Evolutionary conservation across 2,329 filamentous ascomycete genomes (phyloP).

Genomic region (Calonectria ilicicola): DNA sequence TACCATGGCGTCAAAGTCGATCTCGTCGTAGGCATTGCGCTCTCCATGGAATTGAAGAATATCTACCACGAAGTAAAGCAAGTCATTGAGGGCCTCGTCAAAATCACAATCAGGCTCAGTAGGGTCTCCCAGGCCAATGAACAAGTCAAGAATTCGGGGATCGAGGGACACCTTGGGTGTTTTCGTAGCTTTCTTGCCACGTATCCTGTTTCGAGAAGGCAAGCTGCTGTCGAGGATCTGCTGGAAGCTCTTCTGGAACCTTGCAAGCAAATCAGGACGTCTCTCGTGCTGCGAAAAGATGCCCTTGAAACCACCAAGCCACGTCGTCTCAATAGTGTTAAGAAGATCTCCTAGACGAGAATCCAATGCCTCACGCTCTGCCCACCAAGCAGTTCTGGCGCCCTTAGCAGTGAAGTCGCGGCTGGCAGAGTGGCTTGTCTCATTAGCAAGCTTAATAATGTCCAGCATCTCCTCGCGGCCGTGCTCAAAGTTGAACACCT

Average conservation of each 20-base stretch:
- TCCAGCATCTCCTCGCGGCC: constrained; percentile 84
- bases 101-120: constrained; percentile 76
- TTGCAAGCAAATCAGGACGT: constrained; percentile 73
- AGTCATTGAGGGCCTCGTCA: constrained; percentile 89
- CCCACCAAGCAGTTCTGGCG: constrained; percentile 90
- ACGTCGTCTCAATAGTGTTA: constrained; percentile 88
- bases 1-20: constrained; percentile 93
- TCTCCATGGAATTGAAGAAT: constrained; percentile 97
- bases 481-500: constrained; percentile 85
- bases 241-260: constrained; percentile 83
- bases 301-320: constrained; percentile 94
- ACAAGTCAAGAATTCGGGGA: constrained; percentile 81
- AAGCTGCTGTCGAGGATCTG: constrained; percentile 85
- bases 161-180: constrained; percentile 62
- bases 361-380: constrained; percentile 84
- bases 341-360: constrained; percentile 81
- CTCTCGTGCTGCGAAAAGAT: constrained; percentile 84
- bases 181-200: constrained; percentile 64
- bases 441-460: constrained; percentile 85
- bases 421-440: constrained; percentile 77
- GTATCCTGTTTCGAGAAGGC: constrained; percentile 79
- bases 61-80: constrained; percentile 96
- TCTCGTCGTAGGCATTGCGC: constrained; percentile 95
- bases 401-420: constrained; percentile 80
- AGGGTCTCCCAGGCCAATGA: constrained; percentile 85